Conservation (phyloP, 352 stramenopile species). For the Thraustochytrium striatum region DNA sequence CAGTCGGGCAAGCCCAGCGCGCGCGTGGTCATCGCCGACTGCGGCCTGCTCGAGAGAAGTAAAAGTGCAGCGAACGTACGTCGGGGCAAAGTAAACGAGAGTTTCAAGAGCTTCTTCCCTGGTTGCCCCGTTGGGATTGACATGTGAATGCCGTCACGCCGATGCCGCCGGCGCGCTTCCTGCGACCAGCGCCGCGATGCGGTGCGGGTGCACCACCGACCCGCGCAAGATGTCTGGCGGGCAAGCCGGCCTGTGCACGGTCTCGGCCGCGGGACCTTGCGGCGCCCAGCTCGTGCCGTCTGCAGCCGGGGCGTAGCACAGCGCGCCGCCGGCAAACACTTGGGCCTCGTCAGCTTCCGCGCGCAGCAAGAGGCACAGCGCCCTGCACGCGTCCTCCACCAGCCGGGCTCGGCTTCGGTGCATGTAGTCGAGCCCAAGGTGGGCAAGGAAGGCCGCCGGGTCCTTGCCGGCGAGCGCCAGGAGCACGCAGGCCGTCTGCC, state of each 20-base stretch:
- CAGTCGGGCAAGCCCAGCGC: constrained; percentile 81
- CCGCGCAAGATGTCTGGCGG: background rate
- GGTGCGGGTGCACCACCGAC: background rate
- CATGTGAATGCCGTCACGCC: background rate
- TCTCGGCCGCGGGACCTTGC: background rate
- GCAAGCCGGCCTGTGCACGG: background rate
- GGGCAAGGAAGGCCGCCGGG: background rate
- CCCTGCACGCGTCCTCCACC: background rate
- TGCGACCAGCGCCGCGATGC: background rate
- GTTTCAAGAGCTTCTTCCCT: background rate
- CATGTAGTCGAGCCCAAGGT: background rate
- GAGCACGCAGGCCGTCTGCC: background rate
- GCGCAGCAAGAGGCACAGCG: background rate
- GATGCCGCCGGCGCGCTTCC: background rate
- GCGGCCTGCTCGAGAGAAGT: constrained; percentile 68
- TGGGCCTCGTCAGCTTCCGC: background rate
- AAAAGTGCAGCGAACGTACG: no score
- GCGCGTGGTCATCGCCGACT: constrained; percentile 88
- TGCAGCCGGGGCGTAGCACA: background rate
- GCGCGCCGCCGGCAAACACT: background rate
- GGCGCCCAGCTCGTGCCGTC: background rate
- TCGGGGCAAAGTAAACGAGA: constrained; percentile 20
- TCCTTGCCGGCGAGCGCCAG: background rate
- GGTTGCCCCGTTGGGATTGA: background rate
- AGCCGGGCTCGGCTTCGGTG: background rate